These are phyloP conservation scores for Penicillium coffeae DNA, from an alignment of 495 filamentous ascomycete species.

Conservation along the genomic window DNA sequence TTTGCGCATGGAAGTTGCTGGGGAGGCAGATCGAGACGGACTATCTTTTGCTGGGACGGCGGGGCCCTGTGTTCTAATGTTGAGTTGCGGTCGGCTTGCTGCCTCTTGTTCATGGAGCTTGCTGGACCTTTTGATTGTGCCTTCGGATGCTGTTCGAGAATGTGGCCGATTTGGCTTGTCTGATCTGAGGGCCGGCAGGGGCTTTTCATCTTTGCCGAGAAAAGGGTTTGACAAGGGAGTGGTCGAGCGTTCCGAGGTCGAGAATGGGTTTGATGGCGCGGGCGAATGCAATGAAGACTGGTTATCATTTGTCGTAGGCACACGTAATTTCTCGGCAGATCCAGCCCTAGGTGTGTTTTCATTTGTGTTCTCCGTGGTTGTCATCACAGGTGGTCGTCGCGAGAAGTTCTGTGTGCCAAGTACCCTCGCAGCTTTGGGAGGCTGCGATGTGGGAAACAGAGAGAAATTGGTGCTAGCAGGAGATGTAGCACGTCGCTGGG, in stretches of 20 bases:
- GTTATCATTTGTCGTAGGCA: conserved; percentile 9
- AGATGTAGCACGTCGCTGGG: conserved; percentile 54
- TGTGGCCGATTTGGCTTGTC: conserved; percentile 5
- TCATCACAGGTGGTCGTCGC: conserved; percentile 42
- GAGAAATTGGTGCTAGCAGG: conserved; percentile 55
- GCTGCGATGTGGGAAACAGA: conserved; percentile 56
- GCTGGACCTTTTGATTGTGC: background rate
- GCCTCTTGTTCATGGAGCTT: background rate
- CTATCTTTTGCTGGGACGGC: background rate
- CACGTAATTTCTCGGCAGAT: conserved; percentile 5
- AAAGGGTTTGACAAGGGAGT: conserved; percentile 13
- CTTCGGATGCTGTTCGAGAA: conserved; percentile 4
- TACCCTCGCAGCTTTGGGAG: conserved; percentile 35
- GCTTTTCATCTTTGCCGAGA: conserved; percentile 15
- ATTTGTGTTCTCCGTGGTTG: conserved; percentile 55
- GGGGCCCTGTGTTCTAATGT: background rate
- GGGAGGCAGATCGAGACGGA: background rate
- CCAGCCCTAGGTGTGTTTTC: conserved; percentile 14
- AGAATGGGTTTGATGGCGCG: conserved; percentile 7
- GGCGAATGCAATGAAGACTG: conserved; percentile 14
- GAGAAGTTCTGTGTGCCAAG: conserved; percentile 33
- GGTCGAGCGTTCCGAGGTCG: conserved; percentile 1
- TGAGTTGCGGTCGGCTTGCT: background rate
- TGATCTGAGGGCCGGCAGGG: conserved; percentile 19
- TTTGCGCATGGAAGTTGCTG: background rate